Percentiles rank a stretch among this genome's conserved stretches.
These are phyloP conservation scores for Alternaria brassicicola DNA, from an alignment of 2,329 filamentous ascomycete genomes.

Conservation along the genomic window DNA sequence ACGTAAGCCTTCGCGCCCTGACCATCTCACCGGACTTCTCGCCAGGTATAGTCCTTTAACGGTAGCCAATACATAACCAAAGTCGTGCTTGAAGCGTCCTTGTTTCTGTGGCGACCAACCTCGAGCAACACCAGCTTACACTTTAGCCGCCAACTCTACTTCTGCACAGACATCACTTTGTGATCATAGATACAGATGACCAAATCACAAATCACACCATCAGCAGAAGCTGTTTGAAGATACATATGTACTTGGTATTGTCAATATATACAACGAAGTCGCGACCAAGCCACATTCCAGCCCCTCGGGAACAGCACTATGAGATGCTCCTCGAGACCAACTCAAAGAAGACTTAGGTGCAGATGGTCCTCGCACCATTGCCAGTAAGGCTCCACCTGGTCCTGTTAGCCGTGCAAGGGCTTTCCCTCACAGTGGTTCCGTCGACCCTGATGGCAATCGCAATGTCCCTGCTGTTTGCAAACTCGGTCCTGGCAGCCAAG, in stretches of 20 bases:
- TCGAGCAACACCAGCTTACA: background rate
- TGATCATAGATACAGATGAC: background rate
- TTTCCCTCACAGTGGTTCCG: slow-evolving; percentile 59
- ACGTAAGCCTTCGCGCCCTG: slow-evolving; percentile 5
- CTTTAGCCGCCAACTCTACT: background rate
- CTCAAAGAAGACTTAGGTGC: slow-evolving; percentile 10
- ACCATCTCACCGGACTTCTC: background rate
- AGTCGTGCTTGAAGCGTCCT: background rate
- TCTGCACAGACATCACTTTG: background rate
- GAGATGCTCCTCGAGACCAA: background rate
- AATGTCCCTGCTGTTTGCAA: slow-evolving; percentile 60
- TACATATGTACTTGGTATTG: background rate
- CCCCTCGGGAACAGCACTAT: background rate
- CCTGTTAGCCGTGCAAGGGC: slow-evolving; percentile 60
- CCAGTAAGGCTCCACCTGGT: slow-evolving; percentile 59
- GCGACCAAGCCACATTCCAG: background rate
- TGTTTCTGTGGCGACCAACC: background rate
- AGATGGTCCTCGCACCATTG: slow-evolving; percentile 43
- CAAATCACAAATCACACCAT: background rate
- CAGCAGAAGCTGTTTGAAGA: too few relatives aligned
- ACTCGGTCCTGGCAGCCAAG: slow-evolving; percentile 60
- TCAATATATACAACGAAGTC: slow-evolving; percentile 7
- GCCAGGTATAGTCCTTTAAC: background rate
- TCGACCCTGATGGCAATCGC: slow-evolving; percentile 59
- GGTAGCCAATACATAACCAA: background rate